Evolutionary conservation across 208 protist genomes (phyloP).

Genomic region (Leishmania martiniquensis): DNA sequence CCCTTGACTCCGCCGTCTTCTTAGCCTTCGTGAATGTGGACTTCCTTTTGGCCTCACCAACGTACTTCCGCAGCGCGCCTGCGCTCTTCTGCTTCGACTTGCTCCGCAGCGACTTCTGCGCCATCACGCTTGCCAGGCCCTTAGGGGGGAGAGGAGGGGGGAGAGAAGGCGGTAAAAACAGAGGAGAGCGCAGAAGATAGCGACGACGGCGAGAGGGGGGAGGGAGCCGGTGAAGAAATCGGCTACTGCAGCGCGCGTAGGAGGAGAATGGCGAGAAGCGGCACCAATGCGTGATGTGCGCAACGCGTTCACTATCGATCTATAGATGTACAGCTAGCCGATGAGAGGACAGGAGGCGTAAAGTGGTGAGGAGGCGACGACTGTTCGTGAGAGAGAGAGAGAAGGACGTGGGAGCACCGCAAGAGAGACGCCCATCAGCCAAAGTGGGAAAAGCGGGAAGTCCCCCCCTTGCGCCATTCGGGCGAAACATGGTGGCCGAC

Average conservation of each 20-base stretch:
- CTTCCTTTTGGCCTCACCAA: slow-evolving; percentile 85
- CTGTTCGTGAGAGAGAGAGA: not conserved
- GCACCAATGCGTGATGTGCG: not conserved
- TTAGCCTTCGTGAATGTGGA: slow-evolving; percentile 65
- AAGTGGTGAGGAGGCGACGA: not conserved
- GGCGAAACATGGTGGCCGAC: too few relatives aligned
- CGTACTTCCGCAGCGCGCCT: slow-evolving; percentile 84
- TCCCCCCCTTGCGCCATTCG: not conserved
- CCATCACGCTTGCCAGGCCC: slow-evolving; percentile 37
- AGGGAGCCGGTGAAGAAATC: not conserved
- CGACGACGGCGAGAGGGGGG: not conserved
- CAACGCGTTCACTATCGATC: not conserved
- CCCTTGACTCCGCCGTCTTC: slow-evolving; percentile 63
- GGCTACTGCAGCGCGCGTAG: not conserved
- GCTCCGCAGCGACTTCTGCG: slow-evolving; percentile 72
- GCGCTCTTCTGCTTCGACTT: slow-evolving; percentile 80
- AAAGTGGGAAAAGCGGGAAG: not conserved
- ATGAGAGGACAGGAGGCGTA: not conserved
- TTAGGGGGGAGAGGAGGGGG: not conserved
- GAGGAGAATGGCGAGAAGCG: not conserved
- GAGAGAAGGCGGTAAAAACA: not conserved
- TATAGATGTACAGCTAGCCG: not conserved
- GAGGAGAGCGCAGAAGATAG: not conserved
- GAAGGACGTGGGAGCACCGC: not conserved
- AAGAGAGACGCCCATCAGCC: not conserved